Base-by-base conservation (phyloP, 805 yeast genomes). In the Wickerhamiella lipophila region DNA sequence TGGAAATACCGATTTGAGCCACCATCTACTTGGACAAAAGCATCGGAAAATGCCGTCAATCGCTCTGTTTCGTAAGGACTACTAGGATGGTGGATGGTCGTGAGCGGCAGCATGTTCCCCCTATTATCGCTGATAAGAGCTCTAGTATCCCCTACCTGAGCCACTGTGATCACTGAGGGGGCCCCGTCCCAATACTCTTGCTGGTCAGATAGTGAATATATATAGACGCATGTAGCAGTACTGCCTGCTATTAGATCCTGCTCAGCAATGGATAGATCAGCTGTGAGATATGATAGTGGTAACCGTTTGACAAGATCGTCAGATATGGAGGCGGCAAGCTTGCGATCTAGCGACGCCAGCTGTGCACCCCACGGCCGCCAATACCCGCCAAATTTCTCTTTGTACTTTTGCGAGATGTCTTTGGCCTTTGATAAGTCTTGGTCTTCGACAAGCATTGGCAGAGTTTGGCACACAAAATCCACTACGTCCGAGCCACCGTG, bases 131-230 rank as follows among this genome's bases (percentile, higher is more conserved):
- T 83, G n/a, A 92, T 58, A 2, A 92, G 73, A 5, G 94, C 86
- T 53, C 83, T 75, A 2, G 96, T 83, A 61, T 92, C 98, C 5
- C 98, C 98, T 12, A 89, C 79, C 60, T 92, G 98, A 1, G 94
- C 88, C 16, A 88, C 76, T 0, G 83, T 73, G 19, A 92, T 64
- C 57, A 78, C 78, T 19, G 85, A 71, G 11, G 81, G 67, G 3
- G 83, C 79, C 7, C 79, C 75, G 52, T 79, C 77, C 66, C 88
- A 81, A 63, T 73, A 81, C 11, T 52, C 45, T 21, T 55, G 50
- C 4, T 52, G 52, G 7, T 64, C 57, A 50, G 67, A 68, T 13
- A 62, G 40, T 4, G 79, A 73, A 57, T 78, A 79, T 12, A 84
- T 52, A 50, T 74, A 72, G 4, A 76, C 76, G 1, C 83, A 70